A percentile compares a stretch with the other conserved stretches of the same genome.
Conservation (phyloP, 75 land plant species). For the Cunninghamia lanceolata region DNA sequence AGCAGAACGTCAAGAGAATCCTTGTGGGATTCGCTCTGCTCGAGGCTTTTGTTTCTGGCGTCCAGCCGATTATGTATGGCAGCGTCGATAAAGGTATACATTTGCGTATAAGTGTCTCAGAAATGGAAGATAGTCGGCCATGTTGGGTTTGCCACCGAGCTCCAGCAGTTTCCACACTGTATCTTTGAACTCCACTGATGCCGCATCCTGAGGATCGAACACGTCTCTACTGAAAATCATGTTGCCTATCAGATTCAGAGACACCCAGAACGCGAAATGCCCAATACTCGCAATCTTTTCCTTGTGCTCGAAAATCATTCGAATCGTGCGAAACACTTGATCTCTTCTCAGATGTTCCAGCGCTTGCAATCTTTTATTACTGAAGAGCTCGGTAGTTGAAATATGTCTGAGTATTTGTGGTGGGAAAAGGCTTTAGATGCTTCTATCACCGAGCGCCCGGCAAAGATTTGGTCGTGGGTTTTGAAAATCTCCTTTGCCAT, state of each 20-base stretch:
- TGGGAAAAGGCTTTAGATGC: constrained; percentile 20
- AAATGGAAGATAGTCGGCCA: constrained; percentile 36
- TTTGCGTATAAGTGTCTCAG: constrained; percentile 21
- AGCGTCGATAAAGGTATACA: constrained; percentile 17
- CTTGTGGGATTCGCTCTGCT: constrained; percentile 9
- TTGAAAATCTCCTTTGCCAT: constrained; percentile 40
- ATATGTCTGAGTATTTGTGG: constrained; percentile 27
- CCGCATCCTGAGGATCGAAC: constrained; percentile 18
- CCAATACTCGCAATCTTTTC: constrained; percentile 16
- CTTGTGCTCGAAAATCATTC: not conserved
- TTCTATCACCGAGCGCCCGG: constrained; percentile 27
- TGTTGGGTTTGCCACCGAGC: constrained; percentile 24
- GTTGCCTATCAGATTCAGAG: constrained; percentile 34
- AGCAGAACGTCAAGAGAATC: constrained; percentile 40
- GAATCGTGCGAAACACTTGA: not conserved
- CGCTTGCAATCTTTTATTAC: constrained; percentile 25
- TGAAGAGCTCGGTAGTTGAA: constrained; percentile 41
- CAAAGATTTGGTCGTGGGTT: constrained; percentile 36
- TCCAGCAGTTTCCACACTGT: constrained; percentile 26
- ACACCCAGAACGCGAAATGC: constrained; percentile 21
- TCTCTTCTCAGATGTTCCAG: constrained; percentile 7
- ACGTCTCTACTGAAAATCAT: constrained; percentile 33
- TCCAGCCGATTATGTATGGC: constrained; percentile 21
- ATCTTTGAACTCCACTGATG: constrained; percentile 20
- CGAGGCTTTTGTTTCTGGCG: not conserved